These are phyloP conservation scores for Periconia macrospinosa DNA, from an alignment of 2,329 filamentous ascomycete species.

Conservation along the genomic window DNA sequence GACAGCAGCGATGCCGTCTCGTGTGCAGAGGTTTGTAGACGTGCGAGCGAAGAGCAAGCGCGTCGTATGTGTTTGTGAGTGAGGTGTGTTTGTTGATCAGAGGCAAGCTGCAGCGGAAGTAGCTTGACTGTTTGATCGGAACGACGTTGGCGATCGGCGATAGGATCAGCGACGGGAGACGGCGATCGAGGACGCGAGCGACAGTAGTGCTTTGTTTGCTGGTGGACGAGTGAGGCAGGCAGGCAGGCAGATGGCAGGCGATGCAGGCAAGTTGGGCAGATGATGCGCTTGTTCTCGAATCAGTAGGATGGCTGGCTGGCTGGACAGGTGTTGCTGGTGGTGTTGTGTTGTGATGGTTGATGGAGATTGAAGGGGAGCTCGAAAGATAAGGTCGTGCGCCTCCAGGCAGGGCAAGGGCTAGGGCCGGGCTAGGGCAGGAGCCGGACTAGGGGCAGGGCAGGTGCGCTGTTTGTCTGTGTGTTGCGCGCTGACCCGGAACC, in stretches of 20 bases:
- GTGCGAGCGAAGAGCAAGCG: slow-evolving; percentile 15
- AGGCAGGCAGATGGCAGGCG: background rate
- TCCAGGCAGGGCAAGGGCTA: slow-evolving; percentile 18
- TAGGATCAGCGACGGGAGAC: slow-evolving; percentile 34
- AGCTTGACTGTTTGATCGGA: slow-evolving; percentile 28
- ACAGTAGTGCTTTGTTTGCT: slow-evolving; percentile 1
- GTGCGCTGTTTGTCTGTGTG: background rate
- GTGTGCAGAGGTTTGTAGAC: slow-evolving; percentile 15
- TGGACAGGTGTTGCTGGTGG: background rate
- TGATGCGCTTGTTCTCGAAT: background rate
- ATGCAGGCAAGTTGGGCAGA: background rate
- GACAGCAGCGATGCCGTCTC: slow-evolving; percentile 25
- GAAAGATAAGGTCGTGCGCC: slow-evolving; percentile 8
- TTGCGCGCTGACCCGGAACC: background rate
- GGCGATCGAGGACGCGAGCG: slow-evolving; percentile 10
- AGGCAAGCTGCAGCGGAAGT: slow-evolving; percentile 36
- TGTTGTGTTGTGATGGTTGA: slow-evolving; percentile 4
- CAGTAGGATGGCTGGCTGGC: background rate
- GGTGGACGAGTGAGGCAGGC: slow-evolving; percentile 8
- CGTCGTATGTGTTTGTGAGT: slow-evolving; percentile 13
- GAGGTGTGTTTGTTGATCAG: slow-evolving; percentile 15
- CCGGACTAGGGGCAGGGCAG: background rate
- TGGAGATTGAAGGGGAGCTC: background rate
- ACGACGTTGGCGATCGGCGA: slow-evolving; percentile 32
- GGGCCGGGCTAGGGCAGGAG: slow-evolving; percentile 4